Evolutionary conservation across 345 rosid genomes (phyloP), one percentile per base, ranked within the genome.

Genomic region (Erodium maritimum): DNA sequence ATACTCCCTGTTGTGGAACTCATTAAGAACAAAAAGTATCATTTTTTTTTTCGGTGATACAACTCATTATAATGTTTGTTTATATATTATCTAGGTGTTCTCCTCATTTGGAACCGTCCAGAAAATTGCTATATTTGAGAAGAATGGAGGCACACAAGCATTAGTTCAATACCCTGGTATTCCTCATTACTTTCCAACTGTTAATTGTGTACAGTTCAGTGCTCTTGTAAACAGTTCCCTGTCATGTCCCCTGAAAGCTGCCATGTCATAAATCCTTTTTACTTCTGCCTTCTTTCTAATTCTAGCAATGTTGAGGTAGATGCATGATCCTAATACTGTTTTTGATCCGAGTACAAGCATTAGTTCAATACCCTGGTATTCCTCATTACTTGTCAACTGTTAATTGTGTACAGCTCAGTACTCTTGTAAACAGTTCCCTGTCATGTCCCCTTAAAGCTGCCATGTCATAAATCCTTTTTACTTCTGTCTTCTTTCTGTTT

Each of bases 61-160:
- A 16, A 17, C 67, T 57, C 55, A 23, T 55, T 42, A 23, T 54
- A 37, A 21, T 56, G 29, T 19, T 14, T 64, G 50, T 23, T 69
- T 55, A 33, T 56, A 9, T 29, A 14, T 59, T 55, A 2, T n/a
- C n/a, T 64, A 89, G 99, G 99, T 89, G 42, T 93, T 89, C 63
- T 86, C 96, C 34, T 80, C 91, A 3, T 89, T 84, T 73, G 96
- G 99, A 10, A 74, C 81, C 8, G 96, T 89, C 64, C 95, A 87
- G 79, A 93, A 93, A 75, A 85, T 93, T 76, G 90, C 96, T 10
- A 87, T 87, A 65, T 89, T 93, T 79, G 99, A 87, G 82, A 87
- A 93, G 67, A 93, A 89, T 70, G 95, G 96, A 61, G 89, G 90
- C 66, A 89, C 94, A 1, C 99, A 93, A 74, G 99, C 99, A 59